These are phyloP conservation scores for Pichia phayaonensis DNA, from an alignment of 805 yeast species.

Conservation along the genomic window DNA sequence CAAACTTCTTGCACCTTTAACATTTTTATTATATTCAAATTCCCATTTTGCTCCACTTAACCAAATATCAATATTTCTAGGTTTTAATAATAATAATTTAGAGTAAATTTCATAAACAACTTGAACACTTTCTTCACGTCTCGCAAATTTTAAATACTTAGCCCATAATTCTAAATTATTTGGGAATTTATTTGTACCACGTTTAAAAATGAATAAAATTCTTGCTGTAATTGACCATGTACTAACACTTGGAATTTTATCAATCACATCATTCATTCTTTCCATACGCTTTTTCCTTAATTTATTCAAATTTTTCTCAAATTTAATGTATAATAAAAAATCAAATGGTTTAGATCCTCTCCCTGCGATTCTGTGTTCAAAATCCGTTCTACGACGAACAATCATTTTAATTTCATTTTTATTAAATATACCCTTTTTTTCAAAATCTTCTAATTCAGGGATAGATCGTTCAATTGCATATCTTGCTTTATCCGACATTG, in stretches of 20 bases:
- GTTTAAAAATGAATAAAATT: constrained; percentile 71
- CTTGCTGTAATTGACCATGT: constrained; percentile 86
- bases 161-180: constrained; percentile 74
- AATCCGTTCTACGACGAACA: constrained; percentile 91
- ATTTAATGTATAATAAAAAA: constrained; percentile 69
- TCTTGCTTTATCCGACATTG: constrained; percentile 37
- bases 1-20: constrained; percentile 79
- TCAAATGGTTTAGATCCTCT: constrained; percentile 76
- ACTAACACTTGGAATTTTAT: constrained; percentile 57
- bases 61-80: constrained; percentile 89
- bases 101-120: constrained; percentile 72
- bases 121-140: constrained; percentile 58
- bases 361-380: constrained; percentile 82
- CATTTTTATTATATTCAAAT: constrained; percentile 79
- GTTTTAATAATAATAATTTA: constrained; percentile 74
- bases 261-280: constrained; percentile 51
- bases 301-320: constrained; percentile 72
- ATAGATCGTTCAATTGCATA: constrained; percentile 61
- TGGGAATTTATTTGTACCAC: constrained; percentile 77
- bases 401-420: constrained; percentile 75
- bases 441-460: constrained; percentile 87
- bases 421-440: constrained; percentile 71
- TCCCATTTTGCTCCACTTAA: constrained; percentile 91
- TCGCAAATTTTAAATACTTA: constrained; percentile 60
- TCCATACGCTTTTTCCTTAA: constrained; percentile 64